These are phyloP conservation scores for Cercospora sojina DNA, from an alignment of 2,329 filamentous ascomycete species.

Conservation along the genomic window DNA sequence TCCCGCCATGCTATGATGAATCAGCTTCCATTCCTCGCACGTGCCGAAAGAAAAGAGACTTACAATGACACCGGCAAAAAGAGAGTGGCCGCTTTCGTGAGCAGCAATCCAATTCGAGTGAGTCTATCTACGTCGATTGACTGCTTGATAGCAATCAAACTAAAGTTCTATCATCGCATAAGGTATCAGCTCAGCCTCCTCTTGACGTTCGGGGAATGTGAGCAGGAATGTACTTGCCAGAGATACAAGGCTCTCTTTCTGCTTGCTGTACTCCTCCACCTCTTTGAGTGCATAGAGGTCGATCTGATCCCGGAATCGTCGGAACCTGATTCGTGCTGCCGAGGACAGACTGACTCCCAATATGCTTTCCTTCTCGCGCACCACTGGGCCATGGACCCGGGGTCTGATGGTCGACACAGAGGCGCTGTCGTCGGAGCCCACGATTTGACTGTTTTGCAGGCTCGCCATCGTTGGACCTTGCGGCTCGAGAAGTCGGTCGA, in stretches of 20 bases:
- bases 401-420: slow-evolving; percentile 31
- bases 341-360: slow-evolving; percentile 48
- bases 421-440: slow-evolving; percentile 27
- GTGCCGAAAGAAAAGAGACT: background rate
- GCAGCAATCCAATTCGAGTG: slow-evolving; percentile 67
- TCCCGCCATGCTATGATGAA: slow-evolving; percentile 56
- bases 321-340: slow-evolving; percentile 58
- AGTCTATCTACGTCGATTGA: slow-evolving; percentile 69
- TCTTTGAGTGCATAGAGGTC: slow-evolving; percentile 61
- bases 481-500: slow-evolving; percentile 56
- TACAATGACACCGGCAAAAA: slow-evolving; percentile 65
- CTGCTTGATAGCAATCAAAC: slow-evolving; percentile 72
- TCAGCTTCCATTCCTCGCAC: slow-evolving; percentile 44
- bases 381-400: slow-evolving; percentile 11
- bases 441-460: slow-evolving; percentile 46
- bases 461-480: slow-evolving; percentile 46
- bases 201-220: background rate
- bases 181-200: slow-evolving; percentile 9
- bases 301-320: slow-evolving; percentile 59
- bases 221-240: slow-evolving; percentile 52
- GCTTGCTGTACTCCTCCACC: slow-evolving; percentile 62
- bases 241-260: slow-evolving; percentile 68
- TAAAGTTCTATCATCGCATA: slow-evolving; percentile 62
- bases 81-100: slow-evolving; percentile 72
- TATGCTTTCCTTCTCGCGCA: slow-evolving; percentile 38